Evolutionary conservation across 73 alveolate species (phyloP), one percentile per base, ranked within the genome.

Genomic region (Urostyla sp.): DNA sequence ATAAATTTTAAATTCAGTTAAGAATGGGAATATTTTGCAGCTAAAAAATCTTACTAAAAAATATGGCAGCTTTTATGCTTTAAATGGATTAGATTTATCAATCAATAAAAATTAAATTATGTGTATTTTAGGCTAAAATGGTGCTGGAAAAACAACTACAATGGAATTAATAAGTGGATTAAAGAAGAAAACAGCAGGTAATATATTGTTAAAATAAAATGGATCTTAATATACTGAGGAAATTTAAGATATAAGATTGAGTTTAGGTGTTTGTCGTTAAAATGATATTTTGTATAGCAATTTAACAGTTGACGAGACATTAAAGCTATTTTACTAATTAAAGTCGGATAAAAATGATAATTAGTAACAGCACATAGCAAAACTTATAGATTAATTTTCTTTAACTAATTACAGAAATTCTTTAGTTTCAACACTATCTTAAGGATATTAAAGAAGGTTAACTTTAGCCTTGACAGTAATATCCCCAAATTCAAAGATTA

Each of bases 381-480:
- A 46, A 23, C 52, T 58, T 13, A 54, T 76, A 30, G 48, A 40
- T 6, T 67, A 54, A 40, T 88, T 76, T 0, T 66, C 88, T 4
- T 79, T 86, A 10, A 34, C 27, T 60, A 50, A 78, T 23, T 74
- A 46, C 21, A 57, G 91, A 28, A 46, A 82, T 45, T 54, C 23
- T 44, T 16, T 36, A 38, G 90, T 75, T 44, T 58, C 80, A 7
- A 45, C 75, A 4, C 72, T 87, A 56, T 74, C 92, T 10, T 94
- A 95, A 18, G 97, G 97, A 31, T 83, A 83, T 93, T 87, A 87
- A 72, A 69, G 97, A 43, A 61, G 93, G 49, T 87, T 91, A 52
- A 69, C 94, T 0, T 91, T 91, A n/a, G 94, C 91, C 60, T 38
- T 91, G 76, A 78, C 87, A 0, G 35, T 73, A 56, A 87, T 36